Evolutionary conservation across 768 basidiomycete species (phyloP).

Genomic region (Neoboletus magnificus): DNA sequence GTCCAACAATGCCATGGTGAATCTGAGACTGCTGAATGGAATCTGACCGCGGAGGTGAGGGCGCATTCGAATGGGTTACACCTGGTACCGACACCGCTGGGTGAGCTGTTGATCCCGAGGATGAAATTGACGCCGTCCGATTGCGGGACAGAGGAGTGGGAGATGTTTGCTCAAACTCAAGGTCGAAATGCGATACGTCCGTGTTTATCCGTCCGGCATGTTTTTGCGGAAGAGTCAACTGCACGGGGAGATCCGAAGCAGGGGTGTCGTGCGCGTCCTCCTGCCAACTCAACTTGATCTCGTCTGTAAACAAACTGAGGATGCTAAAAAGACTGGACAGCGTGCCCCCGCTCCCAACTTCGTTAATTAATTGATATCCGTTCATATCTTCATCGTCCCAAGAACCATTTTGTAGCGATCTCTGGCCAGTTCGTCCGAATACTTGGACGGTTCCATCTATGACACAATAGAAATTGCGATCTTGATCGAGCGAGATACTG

Average conservation of each 20-base stretch:
- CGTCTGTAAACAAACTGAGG: constrained; percentile 93
- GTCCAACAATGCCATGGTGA: constrained; percentile 78
- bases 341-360: constrained; percentile 94
- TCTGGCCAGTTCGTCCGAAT: constrained; percentile 67
- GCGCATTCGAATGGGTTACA: constrained; percentile 10
- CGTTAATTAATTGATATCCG: constrained; percentile 93
- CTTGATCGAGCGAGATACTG: constrained; percentile 83
- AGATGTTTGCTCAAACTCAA: constrained; percentile 31
- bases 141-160: constrained; percentile 30
- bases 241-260: constrained; percentile 24
- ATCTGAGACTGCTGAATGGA: constrained; percentile 31
- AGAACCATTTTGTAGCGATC: constrained; percentile 46
- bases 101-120: constrained; percentile 68
- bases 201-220: constrained; percentile 48
- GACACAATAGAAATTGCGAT: constrained; percentile 97
- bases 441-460: constrained; percentile 98
- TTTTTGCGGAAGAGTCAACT: constrained; percentile 23
- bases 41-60: constrained; percentile 25
- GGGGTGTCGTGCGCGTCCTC: constrained; percentile 43
- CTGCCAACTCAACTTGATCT: constrained; percentile 90
- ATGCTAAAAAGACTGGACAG: constrained; percentile 96
- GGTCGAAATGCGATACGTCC: constrained; percentile 61
- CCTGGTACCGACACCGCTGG: constrained; percentile 34
- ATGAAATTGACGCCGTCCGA: constrained; percentile 61
- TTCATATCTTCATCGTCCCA: constrained; percentile 90